Percentiles rank a stretch among this genome's conserved stretches.
Evolutionary conservation across 768 basidiomycete species (phyloP).

Genomic region (Lactifluus echinatus): DNA sequence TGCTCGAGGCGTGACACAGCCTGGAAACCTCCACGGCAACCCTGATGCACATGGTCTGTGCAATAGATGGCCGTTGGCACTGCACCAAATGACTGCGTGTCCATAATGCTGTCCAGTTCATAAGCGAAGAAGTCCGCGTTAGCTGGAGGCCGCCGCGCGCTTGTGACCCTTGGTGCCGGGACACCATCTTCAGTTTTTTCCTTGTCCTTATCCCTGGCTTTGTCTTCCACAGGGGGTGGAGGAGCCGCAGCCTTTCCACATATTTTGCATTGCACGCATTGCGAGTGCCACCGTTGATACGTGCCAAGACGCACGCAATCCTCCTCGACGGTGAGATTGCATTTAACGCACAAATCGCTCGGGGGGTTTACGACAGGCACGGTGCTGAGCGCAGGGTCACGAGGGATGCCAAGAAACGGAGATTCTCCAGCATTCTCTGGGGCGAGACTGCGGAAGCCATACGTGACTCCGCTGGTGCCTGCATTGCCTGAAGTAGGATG

Average conservation of each 20-base stretch:
- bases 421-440: constrained; percentile 88
- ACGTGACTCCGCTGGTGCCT: constrained; percentile 82
- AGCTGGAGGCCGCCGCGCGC: constrained; percentile 67
- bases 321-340: constrained; percentile 88
- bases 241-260: constrained; percentile 75
- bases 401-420: constrained; percentile 48
- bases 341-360: constrained; percentile 86
- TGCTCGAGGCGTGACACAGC: constrained; percentile 92
- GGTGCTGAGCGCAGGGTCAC: constrained; percentile 40
- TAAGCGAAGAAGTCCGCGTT: constrained; percentile 74
- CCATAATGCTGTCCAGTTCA: constrained; percentile 60
- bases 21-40: constrained; percentile 73
- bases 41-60: constrained; percentile 60
- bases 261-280: constrained; percentile 76
- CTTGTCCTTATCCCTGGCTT: constrained; percentile 37
- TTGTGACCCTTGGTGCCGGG: constrained; percentile 50
- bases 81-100: constrained; percentile 61
- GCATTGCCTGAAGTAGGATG: constrained; percentile 40
- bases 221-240: constrained; percentile 47
- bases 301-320: constrained; percentile 93
- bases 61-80: constrained; percentile 72
- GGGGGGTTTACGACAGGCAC: constrained; percentile 62
- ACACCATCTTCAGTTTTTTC: constrained; percentile 34
- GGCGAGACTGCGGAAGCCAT: constrained; percentile 87
- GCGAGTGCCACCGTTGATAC: constrained; percentile 95